phyloP scores from a whole-genome alignment of 192 early-diverging fungal genomes.

The Backusella mclennaniae region DNA sequence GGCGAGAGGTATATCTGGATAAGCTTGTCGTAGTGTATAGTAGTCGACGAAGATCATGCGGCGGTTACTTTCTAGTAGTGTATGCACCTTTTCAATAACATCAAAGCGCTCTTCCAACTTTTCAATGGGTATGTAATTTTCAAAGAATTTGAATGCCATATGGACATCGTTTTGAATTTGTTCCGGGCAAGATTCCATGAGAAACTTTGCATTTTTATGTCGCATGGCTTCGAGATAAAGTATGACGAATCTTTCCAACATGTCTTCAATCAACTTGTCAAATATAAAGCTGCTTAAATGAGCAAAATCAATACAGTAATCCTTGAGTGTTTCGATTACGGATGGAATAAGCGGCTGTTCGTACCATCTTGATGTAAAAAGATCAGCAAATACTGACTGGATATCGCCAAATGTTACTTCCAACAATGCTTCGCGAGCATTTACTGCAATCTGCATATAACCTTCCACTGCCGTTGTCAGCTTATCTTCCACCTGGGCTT shows the following conservation, averaged over 20 bases:
- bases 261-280: slow-evolving; percentile 81
- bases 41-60: slow-evolving; percentile 89
- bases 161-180: slow-evolving; percentile 77
- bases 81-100: slow-evolving; percentile 77
- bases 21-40: slow-evolving; percentile 85
- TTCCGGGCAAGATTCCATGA: slow-evolving; percentile 62
- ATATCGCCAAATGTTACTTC: slow-evolving; percentile 87
- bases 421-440: slow-evolving; percentile 70
- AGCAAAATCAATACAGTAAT: slow-evolving; percentile 89
- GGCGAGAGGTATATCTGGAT: slow-evolving; percentile 87
- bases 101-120: slow-evolving; percentile 82
- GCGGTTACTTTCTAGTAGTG: slow-evolving; percentile 78
- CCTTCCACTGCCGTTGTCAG: slow-evolving; percentile 81
- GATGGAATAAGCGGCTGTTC: slow-evolving; percentile 82
- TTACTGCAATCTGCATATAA: slow-evolving; percentile 86
- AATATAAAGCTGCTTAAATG: slow-evolving; percentile 90
- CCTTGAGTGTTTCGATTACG: slow-evolving; percentile 91
- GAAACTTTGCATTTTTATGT: slow-evolving; percentile 76
- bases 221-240: slow-evolving; percentile 83
- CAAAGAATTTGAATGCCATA: slow-evolving; percentile 76
- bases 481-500: slow-evolving; percentile 59
- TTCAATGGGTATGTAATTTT: slow-evolving; percentile 63
- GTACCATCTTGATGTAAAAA: slow-evolving; percentile 91
- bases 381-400: slow-evolving; percentile 64
- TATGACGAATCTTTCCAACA: slow-evolving; percentile 83